Evolutionary conservation across 2,329 filamentous ascomycete genomes (phyloP).

Genomic region (Xylariaceae sp.): DNA sequence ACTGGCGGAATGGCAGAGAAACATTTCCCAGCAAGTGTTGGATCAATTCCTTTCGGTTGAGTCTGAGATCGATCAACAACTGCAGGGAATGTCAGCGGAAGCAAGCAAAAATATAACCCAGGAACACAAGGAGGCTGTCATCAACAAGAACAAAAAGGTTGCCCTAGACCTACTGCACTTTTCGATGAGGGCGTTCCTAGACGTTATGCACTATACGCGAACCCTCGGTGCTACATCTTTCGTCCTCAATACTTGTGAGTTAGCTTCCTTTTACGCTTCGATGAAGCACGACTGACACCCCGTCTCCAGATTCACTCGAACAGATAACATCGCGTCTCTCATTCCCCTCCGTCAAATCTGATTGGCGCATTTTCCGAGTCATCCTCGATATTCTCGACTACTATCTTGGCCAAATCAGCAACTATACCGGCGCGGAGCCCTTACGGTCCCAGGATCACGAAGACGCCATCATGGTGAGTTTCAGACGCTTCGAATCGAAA

Average conservation of each 20-base stretch:
- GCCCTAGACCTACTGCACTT: slow-evolving; percentile 49
- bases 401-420: slow-evolving; percentile 43
- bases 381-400: slow-evolving; percentile 44
- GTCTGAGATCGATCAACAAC: slow-evolving; percentile 52
- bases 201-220: slow-evolving; percentile 44
- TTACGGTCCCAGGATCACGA: slow-evolving; percentile 38
- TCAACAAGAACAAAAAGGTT: slow-evolving; percentile 48
- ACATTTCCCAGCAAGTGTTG: slow-evolving; percentile 52
- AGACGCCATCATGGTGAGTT: slow-evolving; percentile 42
- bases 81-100: slow-evolving; percentile 45
- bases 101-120: slow-evolving; percentile 34
- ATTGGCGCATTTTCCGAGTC: slow-evolving; percentile 44
- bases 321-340: slow-evolving; percentile 47
- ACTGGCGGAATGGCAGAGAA: slow-evolving; percentile 53
- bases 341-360: slow-evolving; percentile 38
- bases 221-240: slow-evolving; percentile 45
- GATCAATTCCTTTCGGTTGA: slow-evolving; percentile 54
- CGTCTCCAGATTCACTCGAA: slow-evolving; percentile 41
- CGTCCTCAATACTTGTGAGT: slow-evolving; percentile 42
- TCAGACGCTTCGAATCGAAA: not conserved
- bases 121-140: slow-evolving; percentile 44
- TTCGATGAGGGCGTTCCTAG: slow-evolving; percentile 45
- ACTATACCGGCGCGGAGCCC: slow-evolving; percentile 37
- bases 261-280: not conserved
- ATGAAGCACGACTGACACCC: slow-evolving; percentile 15